These are phyloP conservation scores for Zelonia costaricensis DNA, from an alignment of 208 protist genomes.

Conservation along the genomic window DNA sequence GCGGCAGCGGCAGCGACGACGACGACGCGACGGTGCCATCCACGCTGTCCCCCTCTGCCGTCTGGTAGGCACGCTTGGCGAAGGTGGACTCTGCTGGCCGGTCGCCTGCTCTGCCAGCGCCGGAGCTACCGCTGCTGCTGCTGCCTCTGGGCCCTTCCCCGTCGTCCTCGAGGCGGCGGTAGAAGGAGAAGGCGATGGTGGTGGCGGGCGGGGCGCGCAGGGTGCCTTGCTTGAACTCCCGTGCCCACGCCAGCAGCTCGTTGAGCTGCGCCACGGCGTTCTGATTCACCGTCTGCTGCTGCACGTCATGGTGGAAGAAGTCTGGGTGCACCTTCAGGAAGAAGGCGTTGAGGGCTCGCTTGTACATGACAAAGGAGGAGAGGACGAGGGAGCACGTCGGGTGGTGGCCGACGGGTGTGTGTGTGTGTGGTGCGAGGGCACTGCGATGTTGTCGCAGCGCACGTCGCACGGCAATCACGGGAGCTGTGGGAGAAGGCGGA, in stretches of 20 bases:
- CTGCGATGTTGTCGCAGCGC: too few relatives aligned
- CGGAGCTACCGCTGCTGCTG: slow-evolving; percentile 1
- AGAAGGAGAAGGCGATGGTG: slow-evolving; percentile 82
- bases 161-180: slow-evolving; percentile 59
- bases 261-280: slow-evolving; percentile 90
- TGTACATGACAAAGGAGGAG: slow-evolving; percentile 69
- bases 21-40: slow-evolving; percentile 1
- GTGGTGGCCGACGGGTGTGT: background rate
- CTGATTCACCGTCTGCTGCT: slow-evolving; percentile 82
- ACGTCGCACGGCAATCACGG: too few relatives aligned
- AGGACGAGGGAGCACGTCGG: too few relatives aligned
- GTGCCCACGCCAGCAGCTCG: slow-evolving; percentile 89
- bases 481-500: too few relatives aligned
- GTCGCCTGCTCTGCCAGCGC: background rate
- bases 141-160: slow-evolving; percentile 4
- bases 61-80: slow-evolving; percentile 11
- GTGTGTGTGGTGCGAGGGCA: too few relatives aligned
- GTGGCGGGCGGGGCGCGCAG: slow-evolving; percentile 75
- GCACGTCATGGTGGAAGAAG: slow-evolving; percentile 85
- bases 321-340: slow-evolving; percentile 94
- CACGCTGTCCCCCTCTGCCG: slow-evolving; percentile 2
- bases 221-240: slow-evolving; percentile 79
- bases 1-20: background rate
- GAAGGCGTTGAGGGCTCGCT: slow-evolving; percentile 90
- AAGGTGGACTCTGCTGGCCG: slow-evolving; percentile 23